phyloP scores from a whole-genome alignment of 345 rosid species.

The Geranium rotundifolium region DNA sequence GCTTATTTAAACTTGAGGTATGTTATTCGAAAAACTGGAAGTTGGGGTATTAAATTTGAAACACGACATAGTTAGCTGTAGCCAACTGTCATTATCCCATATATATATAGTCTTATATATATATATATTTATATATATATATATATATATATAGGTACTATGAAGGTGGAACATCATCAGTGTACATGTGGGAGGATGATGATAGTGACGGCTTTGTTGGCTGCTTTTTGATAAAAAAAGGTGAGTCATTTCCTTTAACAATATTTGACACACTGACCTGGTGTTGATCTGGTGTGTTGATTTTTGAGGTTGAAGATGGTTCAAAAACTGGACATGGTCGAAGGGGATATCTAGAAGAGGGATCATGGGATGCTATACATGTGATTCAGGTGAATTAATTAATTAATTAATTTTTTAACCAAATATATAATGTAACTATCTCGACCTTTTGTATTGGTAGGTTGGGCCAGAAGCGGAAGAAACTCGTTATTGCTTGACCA shows the following conservation, averaged over 20 bases:
- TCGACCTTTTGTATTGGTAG: constrained; percentile 28
- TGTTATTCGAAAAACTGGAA: too few relatives aligned
- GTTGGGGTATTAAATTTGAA: too few relatives aligned
- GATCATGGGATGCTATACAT: constrained; percentile 97
- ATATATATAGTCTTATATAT: too few relatives aligned
- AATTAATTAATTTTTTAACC: not conserved
- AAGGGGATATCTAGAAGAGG: constrained; percentile 88
- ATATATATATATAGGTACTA: too few relatives aligned
- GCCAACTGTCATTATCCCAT: too few relatives aligned
- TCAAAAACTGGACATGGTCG: constrained; percentile 83
- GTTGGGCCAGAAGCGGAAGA: constrained; percentile 90
- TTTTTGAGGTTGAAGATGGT: constrained; percentile 47
- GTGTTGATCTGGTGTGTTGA: not conserved
- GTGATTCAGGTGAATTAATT: constrained; percentile 61
- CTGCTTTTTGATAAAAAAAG: constrained; percentile 91
- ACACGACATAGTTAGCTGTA: too few relatives aligned
- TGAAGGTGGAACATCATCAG: constrained; percentile 96
- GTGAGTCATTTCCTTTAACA: constrained; percentile 20
- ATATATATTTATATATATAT: too few relatives aligned
- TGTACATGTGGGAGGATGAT: constrained; percentile 84
- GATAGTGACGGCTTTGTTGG: constrained; percentile 83
- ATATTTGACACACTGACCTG: too few relatives aligned
- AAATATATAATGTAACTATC: constrained; percentile 3
- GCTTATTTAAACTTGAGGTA: too few relatives aligned
- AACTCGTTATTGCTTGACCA: constrained; percentile 71